These are phyloP conservation scores for Asterophora parasitica DNA, from an alignment of 768 basidiomycete genomes.

Conservation along the genomic window DNA sequence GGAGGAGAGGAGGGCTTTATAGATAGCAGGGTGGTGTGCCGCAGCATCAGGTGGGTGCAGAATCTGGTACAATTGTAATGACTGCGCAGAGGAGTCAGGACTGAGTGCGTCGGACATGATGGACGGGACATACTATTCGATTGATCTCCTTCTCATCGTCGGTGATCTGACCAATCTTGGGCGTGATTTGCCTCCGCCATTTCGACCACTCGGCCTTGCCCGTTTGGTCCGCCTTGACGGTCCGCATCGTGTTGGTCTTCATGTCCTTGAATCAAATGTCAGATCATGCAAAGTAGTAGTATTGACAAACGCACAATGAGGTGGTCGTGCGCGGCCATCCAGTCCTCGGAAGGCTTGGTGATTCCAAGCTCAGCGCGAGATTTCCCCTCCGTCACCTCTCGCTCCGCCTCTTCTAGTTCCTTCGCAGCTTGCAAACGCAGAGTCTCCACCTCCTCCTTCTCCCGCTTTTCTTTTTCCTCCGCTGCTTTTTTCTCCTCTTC, in stretches of 20 bases:
- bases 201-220: constrained; percentile 61
- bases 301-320: constrained; percentile 42
- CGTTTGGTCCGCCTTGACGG: constrained; percentile 54
- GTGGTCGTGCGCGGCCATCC: constrained; percentile 49
- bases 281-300: not conserved
- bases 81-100: constrained; percentile 21
- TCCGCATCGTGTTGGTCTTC: constrained; percentile 59
- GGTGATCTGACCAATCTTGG: constrained; percentile 85
- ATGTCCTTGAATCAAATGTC: constrained; percentile 30
- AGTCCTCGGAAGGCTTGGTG: constrained; percentile 57
- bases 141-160: constrained; percentile 57
- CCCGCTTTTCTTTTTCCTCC: constrained; percentile 34
- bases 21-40: constrained; percentile 40
- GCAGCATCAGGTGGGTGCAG: constrained; percentile 25
- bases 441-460: constrained; percentile 37
- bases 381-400: constrained; percentile 24
- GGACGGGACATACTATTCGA: constrained; percentile 52
- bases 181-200: constrained; percentile 73
- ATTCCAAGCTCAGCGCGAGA: constrained; percentile 43
- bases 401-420: constrained; percentile 21
- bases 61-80: constrained; percentile 34
- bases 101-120: not conserved
- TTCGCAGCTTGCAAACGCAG: constrained; percentile 31
- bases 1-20: constrained; percentile 78
- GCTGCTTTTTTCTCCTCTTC: constrained; percentile 36